phyloP scores from a whole-genome alignment of 495 filamentous ascomycete species.

The Podospora pseudopauciseta region DNA sequence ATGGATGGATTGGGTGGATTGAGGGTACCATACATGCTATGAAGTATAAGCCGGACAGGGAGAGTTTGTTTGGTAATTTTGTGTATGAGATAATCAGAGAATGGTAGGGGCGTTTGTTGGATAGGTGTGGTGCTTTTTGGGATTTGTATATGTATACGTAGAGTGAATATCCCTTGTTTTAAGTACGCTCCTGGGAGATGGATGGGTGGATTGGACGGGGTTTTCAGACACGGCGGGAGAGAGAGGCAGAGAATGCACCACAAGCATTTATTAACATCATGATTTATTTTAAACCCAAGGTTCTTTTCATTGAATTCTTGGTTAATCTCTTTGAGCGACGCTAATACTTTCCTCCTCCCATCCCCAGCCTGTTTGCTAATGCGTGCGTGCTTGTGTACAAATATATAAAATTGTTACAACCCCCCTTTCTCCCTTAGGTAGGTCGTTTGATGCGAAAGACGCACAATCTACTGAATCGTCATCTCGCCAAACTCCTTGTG shows the following conservation, averaged over 20 bases:
- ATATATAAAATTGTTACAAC: background rate
- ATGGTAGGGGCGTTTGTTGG: background rate
- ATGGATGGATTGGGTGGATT: background rate
- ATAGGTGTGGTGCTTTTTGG: background rate
- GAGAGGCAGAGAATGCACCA: too few relatives aligned
- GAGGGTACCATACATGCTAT: background rate
- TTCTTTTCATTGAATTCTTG: too few relatives aligned
- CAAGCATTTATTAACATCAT: too few relatives aligned
- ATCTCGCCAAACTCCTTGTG: constrained; percentile 35
- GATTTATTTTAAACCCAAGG: too few relatives aligned
- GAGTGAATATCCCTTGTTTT: background rate
- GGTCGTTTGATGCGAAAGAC: background rate
- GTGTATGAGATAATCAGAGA: too few relatives aligned
- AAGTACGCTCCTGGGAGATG: too few relatives aligned
- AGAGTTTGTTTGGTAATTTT: background rate
- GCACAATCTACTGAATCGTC: constrained; percentile 24
- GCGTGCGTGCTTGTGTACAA: background rate
- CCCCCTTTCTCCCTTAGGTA: too few relatives aligned
- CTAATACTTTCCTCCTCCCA: background rate
- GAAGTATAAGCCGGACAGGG: background rate
- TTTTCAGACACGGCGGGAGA: background rate
- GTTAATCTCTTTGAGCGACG: too few relatives aligned
- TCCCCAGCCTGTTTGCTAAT: background rate
- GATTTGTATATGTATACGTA: background rate
- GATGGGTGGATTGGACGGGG: too few relatives aligned